A percentile compares a stretch with the other conserved stretches of the same genome.
Conservation (phyloP, 2,329 filamentous ascomycete species). For the Hypoxylon sp. region DNA sequence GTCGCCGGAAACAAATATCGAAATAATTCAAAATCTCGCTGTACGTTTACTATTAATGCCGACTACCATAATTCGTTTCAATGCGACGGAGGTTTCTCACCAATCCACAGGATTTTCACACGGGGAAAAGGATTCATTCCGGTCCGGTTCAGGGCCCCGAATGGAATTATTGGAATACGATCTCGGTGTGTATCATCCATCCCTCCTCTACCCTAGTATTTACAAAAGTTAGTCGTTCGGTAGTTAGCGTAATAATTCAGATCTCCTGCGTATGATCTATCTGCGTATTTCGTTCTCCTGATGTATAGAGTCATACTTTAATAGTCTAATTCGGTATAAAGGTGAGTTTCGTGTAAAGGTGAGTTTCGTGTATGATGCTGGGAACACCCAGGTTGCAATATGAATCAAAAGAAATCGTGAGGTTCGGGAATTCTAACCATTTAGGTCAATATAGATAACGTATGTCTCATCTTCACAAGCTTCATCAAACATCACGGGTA, state of each 20-base stretch:
- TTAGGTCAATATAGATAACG: no score
- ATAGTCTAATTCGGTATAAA: background rate
- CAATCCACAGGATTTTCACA: constrained; percentile 24
- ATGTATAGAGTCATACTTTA: background rate
- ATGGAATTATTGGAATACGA: constrained; percentile 20
- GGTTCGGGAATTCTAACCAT: no score
- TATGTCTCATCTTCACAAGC: background rate
- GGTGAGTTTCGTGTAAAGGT: background rate
- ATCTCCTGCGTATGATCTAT: background rate
- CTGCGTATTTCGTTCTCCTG: background rate
- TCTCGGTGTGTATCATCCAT: constrained; percentile 48
- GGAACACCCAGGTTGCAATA: background rate
- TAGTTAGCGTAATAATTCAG: constrained; percentile 33
- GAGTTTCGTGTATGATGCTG: background rate
- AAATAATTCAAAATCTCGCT: constrained; percentile 15
- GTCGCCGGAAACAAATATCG: constrained; percentile 2
- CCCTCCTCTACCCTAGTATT: constrained; percentile 35
- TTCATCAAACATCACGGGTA: background rate
- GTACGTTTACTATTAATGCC: constrained; percentile 25
- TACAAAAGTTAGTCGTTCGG: constrained; percentile 16
- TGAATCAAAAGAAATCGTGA: no score
- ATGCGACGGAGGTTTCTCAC: constrained; percentile 30
- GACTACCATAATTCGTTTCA: constrained; percentile 1
- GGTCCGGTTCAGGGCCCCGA: background rate
- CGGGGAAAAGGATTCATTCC: constrained; percentile 13